Conservation (phyloP, 129 eudicot species). For the Helianthus annuus region DNA sequence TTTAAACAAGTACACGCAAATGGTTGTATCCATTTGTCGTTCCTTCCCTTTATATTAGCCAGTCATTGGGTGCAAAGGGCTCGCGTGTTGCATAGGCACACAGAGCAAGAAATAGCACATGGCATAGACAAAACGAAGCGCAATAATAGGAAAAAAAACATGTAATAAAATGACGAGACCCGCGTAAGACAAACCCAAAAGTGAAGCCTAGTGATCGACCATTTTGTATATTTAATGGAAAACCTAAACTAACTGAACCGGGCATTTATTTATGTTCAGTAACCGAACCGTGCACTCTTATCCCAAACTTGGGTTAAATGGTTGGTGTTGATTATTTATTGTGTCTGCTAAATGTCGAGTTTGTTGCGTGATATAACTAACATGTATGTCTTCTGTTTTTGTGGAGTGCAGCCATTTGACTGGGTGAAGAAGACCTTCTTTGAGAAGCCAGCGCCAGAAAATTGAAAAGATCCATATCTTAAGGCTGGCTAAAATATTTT, state of each 20-base stretch:
- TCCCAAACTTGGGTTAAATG: not conserved
- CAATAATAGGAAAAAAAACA: not conserved
- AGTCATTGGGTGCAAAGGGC: not conserved
- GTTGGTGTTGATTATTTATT: not conserved
- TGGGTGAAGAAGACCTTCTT: constrained; percentile 51
- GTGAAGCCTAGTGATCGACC: too few species aligned
- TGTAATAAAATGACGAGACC: too few species aligned
- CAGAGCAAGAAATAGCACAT: not conserved
- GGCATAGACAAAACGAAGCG: not conserved
- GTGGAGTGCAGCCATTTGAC: constrained; percentile 44
- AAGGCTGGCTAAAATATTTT: constrained; percentile 25
- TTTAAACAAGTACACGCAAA: not conserved
- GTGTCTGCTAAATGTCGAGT: not conserved
- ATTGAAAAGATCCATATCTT: constrained; percentile 5
- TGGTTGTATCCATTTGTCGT: not conserved
- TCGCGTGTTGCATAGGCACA: not conserved
- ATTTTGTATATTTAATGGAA: too few species aligned
- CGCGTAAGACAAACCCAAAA: not conserved
- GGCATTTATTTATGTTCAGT: too few species aligned
- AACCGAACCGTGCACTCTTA: too few species aligned
- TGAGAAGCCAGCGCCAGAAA: constrained; percentile 44
- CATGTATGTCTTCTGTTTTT: constrained; percentile 1
- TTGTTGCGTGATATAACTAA: not conserved
- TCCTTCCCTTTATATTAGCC: not conserved
- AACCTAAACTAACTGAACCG: not conserved